Evolutionary conservation across 176 grass and related monocot species (phyloP).

Genomic region (Musa troglodytarum): DNA sequence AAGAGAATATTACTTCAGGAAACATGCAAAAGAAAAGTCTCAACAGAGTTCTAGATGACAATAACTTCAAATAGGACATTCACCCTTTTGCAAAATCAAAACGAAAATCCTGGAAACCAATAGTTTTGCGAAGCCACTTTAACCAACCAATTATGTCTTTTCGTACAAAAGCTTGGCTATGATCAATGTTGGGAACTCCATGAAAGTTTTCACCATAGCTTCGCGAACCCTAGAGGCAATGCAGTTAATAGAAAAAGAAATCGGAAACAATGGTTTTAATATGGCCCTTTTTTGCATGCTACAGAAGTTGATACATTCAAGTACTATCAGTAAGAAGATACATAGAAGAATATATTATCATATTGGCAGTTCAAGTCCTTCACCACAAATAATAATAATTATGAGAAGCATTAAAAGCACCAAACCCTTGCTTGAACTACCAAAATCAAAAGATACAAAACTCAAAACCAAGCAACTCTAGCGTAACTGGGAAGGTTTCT

Average conservation of each 20-base stretch:
- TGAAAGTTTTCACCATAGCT: conserved; percentile 67
- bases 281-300: not conserved
- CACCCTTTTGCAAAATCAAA: conserved; percentile 97
- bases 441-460: not conserved
- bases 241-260: conserved; percentile 4
- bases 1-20: not conserved
- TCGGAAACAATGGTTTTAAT: not conserved
- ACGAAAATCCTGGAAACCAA: conserved; percentile 92
- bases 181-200: conserved; percentile 92
- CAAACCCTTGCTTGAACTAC: not conserved
- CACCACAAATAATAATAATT: not conserved
- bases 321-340: not conserved
- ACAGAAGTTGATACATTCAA: not conserved
- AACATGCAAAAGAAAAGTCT: not conserved
- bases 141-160: conserved; percentile 87
- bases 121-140: conserved; percentile 50
- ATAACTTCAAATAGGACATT: not conserved
- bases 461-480: not conserved
- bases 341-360: not conserved
- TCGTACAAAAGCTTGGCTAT: conserved; percentile 83
- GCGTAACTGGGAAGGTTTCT: not conserved
- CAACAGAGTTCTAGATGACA: conserved; percentile 1
- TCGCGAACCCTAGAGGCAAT: conserved; percentile 48
- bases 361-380: not conserved
- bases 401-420: not conserved